These are phyloP conservation scores for Cornus kousa DNA, from an alignment of 148 eudicot genomes.

Conservation along the genomic window DNA sequence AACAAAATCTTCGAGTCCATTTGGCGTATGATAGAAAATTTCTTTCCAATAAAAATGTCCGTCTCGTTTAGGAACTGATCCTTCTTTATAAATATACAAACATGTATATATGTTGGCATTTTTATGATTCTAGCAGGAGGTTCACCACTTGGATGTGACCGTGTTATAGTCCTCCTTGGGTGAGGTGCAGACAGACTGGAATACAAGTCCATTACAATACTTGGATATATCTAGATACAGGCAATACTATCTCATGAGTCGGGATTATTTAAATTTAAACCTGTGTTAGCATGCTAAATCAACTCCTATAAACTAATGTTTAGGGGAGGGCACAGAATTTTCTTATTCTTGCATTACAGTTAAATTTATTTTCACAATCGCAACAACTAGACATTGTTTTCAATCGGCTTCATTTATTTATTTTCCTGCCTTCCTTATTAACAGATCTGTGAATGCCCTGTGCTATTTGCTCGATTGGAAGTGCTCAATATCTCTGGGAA, in stretches of 20 bases:
- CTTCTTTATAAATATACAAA: no score
- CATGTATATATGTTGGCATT: no score
- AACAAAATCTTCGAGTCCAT: not conserved
- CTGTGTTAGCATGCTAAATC: not conserved
- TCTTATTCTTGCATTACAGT: not conserved
- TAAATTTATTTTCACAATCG: not conserved
- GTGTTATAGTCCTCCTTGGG: no score
- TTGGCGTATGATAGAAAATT: no score
- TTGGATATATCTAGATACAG: not conserved
- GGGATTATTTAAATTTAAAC: no score
- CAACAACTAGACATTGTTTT: not conserved
- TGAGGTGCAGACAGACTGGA: no score
- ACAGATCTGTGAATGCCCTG: constrained; percentile 95
- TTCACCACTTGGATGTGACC: not conserved
- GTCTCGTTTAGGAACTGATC: no score
- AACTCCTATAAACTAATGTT: not conserved
- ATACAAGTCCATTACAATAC: no score
- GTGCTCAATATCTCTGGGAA: constrained; percentile 90
- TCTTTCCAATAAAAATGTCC: no score
- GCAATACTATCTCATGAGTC: not conserved
- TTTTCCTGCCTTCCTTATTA: constrained; percentile 1
- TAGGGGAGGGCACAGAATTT: not conserved
- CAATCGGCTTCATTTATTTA: not conserved
- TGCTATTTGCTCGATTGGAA: constrained; percentile 76
- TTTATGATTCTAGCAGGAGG: not conserved